These are phyloP conservation scores for Dactylorhiza incarnata DNA, from an alignment of 106 monocot genomes.

Conservation along the genomic window DNA sequence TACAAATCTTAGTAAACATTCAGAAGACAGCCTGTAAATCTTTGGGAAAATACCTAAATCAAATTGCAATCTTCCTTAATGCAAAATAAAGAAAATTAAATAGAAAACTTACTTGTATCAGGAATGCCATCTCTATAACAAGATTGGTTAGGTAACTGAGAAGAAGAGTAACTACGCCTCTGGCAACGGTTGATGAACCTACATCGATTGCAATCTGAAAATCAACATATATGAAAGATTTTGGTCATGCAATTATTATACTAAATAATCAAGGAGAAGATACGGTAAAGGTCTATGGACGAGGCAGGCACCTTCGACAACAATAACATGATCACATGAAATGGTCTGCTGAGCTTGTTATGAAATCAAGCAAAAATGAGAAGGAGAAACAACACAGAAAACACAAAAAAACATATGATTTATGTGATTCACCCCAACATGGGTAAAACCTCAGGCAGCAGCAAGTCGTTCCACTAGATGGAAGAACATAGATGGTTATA, in stretches of 20 bases:
- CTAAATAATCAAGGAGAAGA: too few relatives aligned
- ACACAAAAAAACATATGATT: too few relatives aligned
- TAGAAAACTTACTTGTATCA: slow-evolving; percentile 38
- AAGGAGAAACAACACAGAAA: too few relatives aligned
- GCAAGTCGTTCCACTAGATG: too few relatives aligned
- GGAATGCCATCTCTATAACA: slow-evolving; percentile 70
- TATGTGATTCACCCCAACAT: too few relatives aligned
- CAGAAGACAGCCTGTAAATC: background rate
- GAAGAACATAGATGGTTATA: too few relatives aligned
- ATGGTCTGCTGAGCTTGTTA: too few relatives aligned
- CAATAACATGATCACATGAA: too few relatives aligned
- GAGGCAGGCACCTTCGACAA: too few relatives aligned
- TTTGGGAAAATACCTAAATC: background rate
- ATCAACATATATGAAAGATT: background rate
- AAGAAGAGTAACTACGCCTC: slow-evolving; percentile 55
- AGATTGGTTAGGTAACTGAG: slow-evolving; percentile 54
- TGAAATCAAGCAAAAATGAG: too few relatives aligned
- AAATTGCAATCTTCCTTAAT: background rate
- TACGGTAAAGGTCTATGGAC: too few relatives aligned
- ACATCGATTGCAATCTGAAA: slow-evolving; percentile 50
- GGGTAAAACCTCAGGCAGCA: too few relatives aligned
- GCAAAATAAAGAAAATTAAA: background rate
- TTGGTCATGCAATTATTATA: background rate
- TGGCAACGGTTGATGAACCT: slow-evolving; percentile 59
- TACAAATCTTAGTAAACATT: background rate